Evolutionary conservation across 2,329 filamentous ascomycete species (phyloP), one percentile per base, ranked within the genome.

Genomic region (Seiridium unicorne): DNA sequence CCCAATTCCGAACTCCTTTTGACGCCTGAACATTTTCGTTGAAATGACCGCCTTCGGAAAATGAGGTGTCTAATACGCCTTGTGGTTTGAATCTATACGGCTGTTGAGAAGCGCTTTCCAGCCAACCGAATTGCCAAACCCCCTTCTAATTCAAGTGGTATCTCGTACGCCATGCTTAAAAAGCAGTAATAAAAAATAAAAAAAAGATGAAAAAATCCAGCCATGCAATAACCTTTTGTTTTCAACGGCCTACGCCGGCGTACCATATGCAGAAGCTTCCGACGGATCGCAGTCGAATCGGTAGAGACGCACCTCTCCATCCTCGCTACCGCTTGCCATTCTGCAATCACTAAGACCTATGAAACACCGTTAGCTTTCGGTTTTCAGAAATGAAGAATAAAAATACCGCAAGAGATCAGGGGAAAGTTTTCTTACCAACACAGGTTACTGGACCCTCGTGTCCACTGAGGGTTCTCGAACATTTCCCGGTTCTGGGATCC

Each of bases 311-410:
- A 97, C 91, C 68, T 96, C 93, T 64, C 92, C 92, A 72, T 99
- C 95, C 74, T 98, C 95, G 69, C 94, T 92, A 5, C 93, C 95
- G 67, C 91, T 96, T 36, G 92, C 91, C 80, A 99, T 90, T 46
- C 91, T 85, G 67, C 89, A 91, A 72, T 98, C 95, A 68, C 92
- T 96, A 5, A 99, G 80, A 1, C 91, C 93, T 42, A 42, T 26
- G 18, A 26, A 26, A 26, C 18, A 26, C 18, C 18, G 18, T 26
- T 26, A 26, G 18, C 18, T 26, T 26, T 74, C 76, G 2, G 75
- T 75, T 0, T 73, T 65, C 57, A 78, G 72, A 57, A 82, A 77
- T 5, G 10, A 7, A 10, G 38, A 13, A 32, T 32, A 18, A 5
- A 18, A 8, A 3, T 1, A 49, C 11, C 31, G 31, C 18, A 13